Conservation (phyloP, 2,329 filamentous ascomycete genomes). For the Cytospora piceicola region DNA sequence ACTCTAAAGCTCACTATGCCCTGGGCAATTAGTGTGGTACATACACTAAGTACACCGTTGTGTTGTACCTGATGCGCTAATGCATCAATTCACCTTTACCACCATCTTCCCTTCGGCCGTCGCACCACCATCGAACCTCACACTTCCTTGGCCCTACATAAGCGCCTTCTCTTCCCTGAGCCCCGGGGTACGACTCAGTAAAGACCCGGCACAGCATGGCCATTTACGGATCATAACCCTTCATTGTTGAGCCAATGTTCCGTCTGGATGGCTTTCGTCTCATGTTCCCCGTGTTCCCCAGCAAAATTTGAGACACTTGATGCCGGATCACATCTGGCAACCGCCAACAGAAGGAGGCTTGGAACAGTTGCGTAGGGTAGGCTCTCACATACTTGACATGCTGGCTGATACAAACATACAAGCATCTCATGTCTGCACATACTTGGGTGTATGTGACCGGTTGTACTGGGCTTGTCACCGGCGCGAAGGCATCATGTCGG, state of each 20-base stretch:
- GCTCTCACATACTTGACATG: neutral
- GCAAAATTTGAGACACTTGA: constrained; percentile 4
- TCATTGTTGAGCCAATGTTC: neutral
- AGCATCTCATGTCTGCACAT: constrained; percentile 1
- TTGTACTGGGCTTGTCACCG: neutral
- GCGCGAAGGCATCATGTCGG: neutral
- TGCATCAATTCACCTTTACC: neutral
- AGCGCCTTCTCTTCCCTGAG: neutral
- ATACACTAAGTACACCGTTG: neutral
- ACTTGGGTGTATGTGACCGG: no score
- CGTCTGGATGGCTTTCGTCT: neutral
- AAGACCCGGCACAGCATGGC: neutral
- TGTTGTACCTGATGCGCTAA: no score
- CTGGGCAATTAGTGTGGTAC: neutral
- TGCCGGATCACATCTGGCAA: constrained; percentile 14
- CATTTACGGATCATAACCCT: neutral
- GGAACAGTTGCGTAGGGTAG: constrained; percentile 9
- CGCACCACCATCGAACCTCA: neutral
- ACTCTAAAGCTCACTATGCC: neutral
- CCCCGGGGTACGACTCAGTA: neutral
- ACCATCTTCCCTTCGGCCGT: neutral
- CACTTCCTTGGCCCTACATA: neutral
- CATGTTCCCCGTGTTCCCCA: neutral
- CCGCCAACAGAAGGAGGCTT: constrained; percentile 15
- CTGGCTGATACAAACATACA: neutral